Base-by-base conservation (phyloP, 73 alveolate genomes). In the Blepharisma stoltei region DNA sequence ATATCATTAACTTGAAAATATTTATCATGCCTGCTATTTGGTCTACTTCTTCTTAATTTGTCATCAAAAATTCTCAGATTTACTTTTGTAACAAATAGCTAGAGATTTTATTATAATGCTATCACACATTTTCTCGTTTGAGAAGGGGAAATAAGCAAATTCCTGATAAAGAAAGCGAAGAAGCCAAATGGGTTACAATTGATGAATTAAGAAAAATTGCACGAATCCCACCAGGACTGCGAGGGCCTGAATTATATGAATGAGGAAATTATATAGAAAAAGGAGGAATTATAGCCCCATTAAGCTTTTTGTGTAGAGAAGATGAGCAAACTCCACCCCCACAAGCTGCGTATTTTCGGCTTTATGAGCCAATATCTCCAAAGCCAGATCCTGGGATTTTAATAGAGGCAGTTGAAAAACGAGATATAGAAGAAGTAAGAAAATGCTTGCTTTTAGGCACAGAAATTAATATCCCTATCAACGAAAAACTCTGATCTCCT, bases 111-210 rank as follows among this genome's bases (percentile, higher is more conserved):
- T n/a, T n/a, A n/a, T n/a, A n/a, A n/a, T n/a, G n/a, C n/a, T n/a
- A n/a, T n/a, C n/a, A n/a, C n/a, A n/a, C n/a, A n/a, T n/a, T n/a
- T n/a, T n/a, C n/a, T n/a, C n/a, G n/a, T n/a, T n/a, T n/a, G n/a
- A n/a, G n/a, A n/a, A n/a, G n/a, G n/a, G n/a, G n/a, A n/a, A n/a
- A n/a, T n/a, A n/a, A n/a, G n/a, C 25, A 38, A 21, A 23, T 9
- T 18, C 48, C 77, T 46, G 91, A 83, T 46, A 81, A 47, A 37
- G 91, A 91, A 78, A 89, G 94, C 54, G 81, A 68, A 23, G 96
- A 89, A 76, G 98, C 98, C 20, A 73, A 76, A 68, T 92, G 98
- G 96, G 93, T 92, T 0, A 82, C 92, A 45, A 25, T 82, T 7
- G 85, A 89, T 14, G 96, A 92, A 53, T 77, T 92, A 45, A 54